A percentile compares a stretch with the other conserved stretches of the same genome.
Conservation (phyloP, 345 rosid species). For the Litchi chinensis region DNA sequence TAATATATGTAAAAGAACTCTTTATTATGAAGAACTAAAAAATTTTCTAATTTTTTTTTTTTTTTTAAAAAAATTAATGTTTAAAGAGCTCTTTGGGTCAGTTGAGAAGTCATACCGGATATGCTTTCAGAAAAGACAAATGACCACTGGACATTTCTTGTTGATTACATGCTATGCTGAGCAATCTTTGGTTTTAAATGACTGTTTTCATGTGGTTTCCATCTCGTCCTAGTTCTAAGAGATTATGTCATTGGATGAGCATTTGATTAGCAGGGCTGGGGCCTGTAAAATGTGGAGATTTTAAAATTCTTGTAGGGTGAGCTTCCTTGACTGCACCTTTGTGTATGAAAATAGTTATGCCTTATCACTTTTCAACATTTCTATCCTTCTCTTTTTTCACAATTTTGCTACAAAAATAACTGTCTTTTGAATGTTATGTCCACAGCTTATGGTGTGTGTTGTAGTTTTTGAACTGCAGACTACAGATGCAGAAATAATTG, state of each 20-base stretch:
- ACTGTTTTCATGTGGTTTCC: no score
- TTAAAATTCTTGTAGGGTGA: not conserved
- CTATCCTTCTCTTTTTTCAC: not conserved
- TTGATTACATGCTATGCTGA: no score
- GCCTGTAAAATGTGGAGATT: not conserved
- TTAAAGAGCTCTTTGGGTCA: no score
- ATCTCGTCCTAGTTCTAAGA: no score
- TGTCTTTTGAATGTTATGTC: not conserved
- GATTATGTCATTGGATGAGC: not conserved
- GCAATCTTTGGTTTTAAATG: no score
- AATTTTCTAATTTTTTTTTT: no score
- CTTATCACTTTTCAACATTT: not conserved
- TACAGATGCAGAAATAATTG: constrained; percentile 5
- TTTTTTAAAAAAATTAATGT: no score
- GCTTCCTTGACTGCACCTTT: not conserved
- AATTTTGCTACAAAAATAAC: not conserved
- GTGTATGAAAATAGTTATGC: not conserved
- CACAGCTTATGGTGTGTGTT: not conserved
- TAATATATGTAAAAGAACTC: no score
- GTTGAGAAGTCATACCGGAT: no score
- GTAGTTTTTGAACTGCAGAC: not conserved
- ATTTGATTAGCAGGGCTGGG: not conserved
- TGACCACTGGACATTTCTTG: no score
- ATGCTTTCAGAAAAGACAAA: no score
- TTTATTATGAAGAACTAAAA: no score